Conservation (phyloP, 352 stramenopile species). For the Globisporangium paddicum region DNA sequence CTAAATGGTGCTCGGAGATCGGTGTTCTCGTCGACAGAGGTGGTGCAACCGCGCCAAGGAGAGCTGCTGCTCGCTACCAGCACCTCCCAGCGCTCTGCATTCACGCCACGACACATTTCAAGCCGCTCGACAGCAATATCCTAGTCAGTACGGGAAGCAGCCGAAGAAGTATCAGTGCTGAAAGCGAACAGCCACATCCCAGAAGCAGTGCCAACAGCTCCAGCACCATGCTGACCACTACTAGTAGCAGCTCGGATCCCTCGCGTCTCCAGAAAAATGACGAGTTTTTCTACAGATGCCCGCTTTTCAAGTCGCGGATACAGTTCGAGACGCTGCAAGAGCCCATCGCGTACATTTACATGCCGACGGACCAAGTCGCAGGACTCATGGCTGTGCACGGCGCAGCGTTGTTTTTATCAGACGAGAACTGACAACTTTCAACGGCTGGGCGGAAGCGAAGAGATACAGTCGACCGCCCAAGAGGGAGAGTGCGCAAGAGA, state of each 20-base stretch:
- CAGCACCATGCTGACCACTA: background rate
- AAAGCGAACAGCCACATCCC: conserved; percentile 6
- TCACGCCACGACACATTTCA: conserved; percentile 28
- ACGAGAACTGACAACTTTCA: conserved; percentile 7
- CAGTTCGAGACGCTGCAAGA: conserved; percentile 22
- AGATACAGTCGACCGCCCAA: too few species aligned
- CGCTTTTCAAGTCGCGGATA: conserved; percentile 27
- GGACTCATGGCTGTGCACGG: conserved; percentile 25
- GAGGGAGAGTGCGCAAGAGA: background rate
- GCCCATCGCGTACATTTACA: conserved; percentile 31
- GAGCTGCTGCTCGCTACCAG: conserved; percentile 10
- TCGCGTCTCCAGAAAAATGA: background rate
- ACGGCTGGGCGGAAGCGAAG: background rate
- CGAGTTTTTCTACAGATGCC: conserved; percentile 35
- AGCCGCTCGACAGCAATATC: background rate
- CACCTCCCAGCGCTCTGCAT: conserved; percentile 21
- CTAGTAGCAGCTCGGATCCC: background rate
- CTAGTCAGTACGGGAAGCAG: background rate
- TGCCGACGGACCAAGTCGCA: conserved; percentile 26
- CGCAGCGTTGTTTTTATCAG: conserved; percentile 28
- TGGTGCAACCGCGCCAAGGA: background rate
- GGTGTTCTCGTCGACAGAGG: conserved; percentile 9
- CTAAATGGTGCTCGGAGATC: conserved; percentile 24
- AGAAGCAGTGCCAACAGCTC: background rate
- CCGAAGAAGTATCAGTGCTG: conserved; percentile 1